Conservation (phyloP, 2,329 filamentous ascomycete genomes). For the Pseudocercospora macadamiae region DNA sequence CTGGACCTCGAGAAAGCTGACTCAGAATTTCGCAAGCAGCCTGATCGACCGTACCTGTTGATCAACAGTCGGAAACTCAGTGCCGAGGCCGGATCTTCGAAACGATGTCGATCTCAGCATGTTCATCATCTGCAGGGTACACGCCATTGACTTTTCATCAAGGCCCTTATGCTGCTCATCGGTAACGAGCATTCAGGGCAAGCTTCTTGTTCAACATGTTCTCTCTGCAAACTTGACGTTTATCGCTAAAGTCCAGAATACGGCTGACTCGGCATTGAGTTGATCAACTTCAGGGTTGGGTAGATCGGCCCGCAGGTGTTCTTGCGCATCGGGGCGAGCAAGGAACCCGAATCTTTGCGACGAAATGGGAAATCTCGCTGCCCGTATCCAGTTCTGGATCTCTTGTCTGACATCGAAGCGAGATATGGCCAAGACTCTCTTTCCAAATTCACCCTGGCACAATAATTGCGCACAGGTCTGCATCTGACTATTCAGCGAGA, state of each 20-base stretch:
- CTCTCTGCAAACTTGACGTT: no score
- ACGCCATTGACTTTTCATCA: not conserved
- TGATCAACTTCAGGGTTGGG: not conserved
- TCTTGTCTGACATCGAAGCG: not conserved
- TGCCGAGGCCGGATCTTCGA: not conserved
- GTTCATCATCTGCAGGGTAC: not conserved
- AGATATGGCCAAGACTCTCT: not conserved
- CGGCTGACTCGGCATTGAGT: constrained; percentile 3
- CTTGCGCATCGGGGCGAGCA: not conserved
- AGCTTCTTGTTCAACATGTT: not conserved
- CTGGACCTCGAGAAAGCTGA: not conserved
- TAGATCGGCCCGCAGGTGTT: not conserved
- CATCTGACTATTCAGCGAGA: no score
- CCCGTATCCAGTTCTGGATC: not conserved
- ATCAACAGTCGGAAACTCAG: not conserved
- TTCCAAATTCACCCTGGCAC: not conserved
- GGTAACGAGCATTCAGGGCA: not conserved
- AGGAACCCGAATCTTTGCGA: not conserved
- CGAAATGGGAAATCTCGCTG: not conserved
- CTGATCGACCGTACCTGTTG: not conserved
- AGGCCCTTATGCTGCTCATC: not conserved
- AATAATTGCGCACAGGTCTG: no score
- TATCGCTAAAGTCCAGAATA: not conserved
- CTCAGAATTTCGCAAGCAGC: not conserved
- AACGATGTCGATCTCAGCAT: not conserved